Percentiles rank a stretch among this genome's conserved stretches.
Evolutionary conservation across 352 stramenopile genomes (phyloP).

Genomic region (Globisporangium recalcitrans): DNA sequence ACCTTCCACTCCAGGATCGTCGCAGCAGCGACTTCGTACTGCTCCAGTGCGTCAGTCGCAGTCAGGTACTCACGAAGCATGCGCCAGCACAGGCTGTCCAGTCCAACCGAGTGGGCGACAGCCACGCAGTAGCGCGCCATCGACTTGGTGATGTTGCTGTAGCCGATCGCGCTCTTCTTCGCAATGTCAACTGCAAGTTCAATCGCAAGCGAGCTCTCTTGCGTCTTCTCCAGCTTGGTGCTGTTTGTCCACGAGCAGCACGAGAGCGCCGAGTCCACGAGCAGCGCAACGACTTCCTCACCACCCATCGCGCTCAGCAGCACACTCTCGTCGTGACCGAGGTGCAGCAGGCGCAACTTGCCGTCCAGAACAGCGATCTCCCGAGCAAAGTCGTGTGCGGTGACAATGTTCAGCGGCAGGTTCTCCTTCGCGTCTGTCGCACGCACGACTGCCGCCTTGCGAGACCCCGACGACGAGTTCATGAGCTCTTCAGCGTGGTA

Average conservation of each 20-base stretch:
- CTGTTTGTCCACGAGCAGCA: slow-evolving; percentile 14
- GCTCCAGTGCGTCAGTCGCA: slow-evolving; percentile 31
- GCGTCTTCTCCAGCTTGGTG: slow-evolving; percentile 40
- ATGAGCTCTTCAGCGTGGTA: slow-evolving; percentile 54
- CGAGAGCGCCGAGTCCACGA: slow-evolving; percentile 35
- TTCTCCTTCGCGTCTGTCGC: slow-evolving; percentile 3
- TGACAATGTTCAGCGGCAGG: slow-evolving; percentile 48
- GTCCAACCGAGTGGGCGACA: slow-evolving; percentile 31
- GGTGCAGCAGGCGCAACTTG: slow-evolving; percentile 49
- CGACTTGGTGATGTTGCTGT: slow-evolving; percentile 54
- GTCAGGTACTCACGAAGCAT: slow-evolving; percentile 45
- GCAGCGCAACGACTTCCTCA: slow-evolving; percentile 46
- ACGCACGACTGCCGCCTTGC: slow-evolving; percentile 9
- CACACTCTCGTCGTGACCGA: slow-evolving; percentile 50
- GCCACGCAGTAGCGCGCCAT: slow-evolving; percentile 61
- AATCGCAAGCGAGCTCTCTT: slow-evolving; percentile 37
- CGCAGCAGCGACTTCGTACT: slow-evolving; percentile 54
- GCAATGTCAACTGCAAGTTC: slow-evolving; percentile 55
- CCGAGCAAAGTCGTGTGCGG: slow-evolving; percentile 49
- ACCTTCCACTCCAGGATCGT: slow-evolving; percentile 59
- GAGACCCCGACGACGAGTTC: slow-evolving; percentile 2
- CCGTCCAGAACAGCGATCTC: slow-evolving; percentile 58
- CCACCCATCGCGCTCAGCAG: slow-evolving; percentile 54
- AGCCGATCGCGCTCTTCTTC: slow-evolving; percentile 17
- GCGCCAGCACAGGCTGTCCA: slow-evolving; percentile 48